phyloP scores from a whole-genome alignment of 352 stramenopile species.

The Phytophthora pseudosyringae region DNA sequence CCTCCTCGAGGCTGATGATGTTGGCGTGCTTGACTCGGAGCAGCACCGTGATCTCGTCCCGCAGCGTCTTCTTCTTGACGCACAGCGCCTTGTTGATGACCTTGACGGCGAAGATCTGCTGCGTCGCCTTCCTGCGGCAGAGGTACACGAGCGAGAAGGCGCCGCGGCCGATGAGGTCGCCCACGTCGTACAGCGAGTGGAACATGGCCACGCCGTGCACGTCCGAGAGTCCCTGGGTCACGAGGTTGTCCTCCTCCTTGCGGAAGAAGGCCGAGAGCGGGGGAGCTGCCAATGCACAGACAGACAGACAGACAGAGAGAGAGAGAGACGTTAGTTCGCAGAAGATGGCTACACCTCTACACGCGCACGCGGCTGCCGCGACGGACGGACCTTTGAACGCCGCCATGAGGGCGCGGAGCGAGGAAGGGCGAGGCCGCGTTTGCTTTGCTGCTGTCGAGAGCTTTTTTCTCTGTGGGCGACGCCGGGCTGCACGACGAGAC shows the following conservation, averaged over 20 bases:
- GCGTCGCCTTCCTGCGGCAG: constrained; percentile 80
- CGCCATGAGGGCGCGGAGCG: constrained; percentile 44
- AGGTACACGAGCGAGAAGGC: constrained; percentile 89
- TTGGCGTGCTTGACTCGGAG: constrained; percentile 87
- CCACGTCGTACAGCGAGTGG: constrained; percentile 89
- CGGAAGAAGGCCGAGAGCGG: constrained; percentile 90
- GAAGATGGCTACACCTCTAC: constrained; percentile 6
- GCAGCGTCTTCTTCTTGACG: constrained; percentile 87
- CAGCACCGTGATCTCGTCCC: constrained; percentile 89
- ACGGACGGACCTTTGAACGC: constrained; percentile 72
- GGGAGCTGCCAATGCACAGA: constrained; percentile 51
- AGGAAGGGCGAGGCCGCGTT: constrained; percentile 2
- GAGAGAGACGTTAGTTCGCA: not conserved
- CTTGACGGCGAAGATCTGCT: constrained; percentile 87
- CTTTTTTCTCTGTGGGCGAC: constrained; percentile 22
- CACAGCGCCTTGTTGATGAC: constrained; percentile 90
- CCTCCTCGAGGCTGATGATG: constrained; percentile 88
- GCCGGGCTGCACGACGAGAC: constrained; percentile 21
- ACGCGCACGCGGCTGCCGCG: not conserved
- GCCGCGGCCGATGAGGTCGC: constrained; percentile 81
- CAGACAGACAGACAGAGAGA: not conserved
- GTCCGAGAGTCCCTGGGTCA: constrained; percentile 85
- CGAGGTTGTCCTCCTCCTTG: constrained; percentile 84
- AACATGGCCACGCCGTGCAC: constrained; percentile 87
- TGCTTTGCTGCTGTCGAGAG: constrained; percentile 10